Evolutionary conservation across 2,329 filamentous ascomycete species (phyloP).

Genomic region (Aurifilum marmelostoma): DNA sequence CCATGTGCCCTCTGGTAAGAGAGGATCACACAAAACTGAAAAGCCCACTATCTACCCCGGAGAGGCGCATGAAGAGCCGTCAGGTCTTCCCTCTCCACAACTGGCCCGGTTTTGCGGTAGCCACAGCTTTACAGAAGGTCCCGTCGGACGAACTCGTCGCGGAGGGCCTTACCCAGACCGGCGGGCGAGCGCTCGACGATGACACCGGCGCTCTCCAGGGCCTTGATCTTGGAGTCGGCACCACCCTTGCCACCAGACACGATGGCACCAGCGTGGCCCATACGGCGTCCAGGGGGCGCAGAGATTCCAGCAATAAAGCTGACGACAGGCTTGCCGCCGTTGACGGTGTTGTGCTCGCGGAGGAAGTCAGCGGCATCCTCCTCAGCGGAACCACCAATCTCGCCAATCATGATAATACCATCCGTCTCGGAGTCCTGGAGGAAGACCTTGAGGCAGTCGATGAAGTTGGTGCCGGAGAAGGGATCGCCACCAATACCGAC

Average conservation of each 20-base stretch:
- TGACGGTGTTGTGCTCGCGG: conserved; percentile 84
- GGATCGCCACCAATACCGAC: conserved; percentile 98
- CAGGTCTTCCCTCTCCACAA: not conserved
- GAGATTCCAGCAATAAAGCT: conserved; percentile 99
- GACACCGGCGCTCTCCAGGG: conserved; percentile 90
- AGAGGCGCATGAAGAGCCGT: conserved; percentile 4
- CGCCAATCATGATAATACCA: conserved; percentile 99
- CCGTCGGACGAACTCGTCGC: conserved; percentile 93
- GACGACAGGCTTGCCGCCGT: conserved; percentile 88
- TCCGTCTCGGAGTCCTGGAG: conserved; percentile 94
- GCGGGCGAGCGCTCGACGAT: conserved; percentile 96
- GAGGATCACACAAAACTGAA: conserved; percentile 1
- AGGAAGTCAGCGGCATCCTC: conserved; percentile 98
- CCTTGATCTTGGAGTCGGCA: conserved; percentile 96
- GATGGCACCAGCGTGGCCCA: conserved; percentile 98
- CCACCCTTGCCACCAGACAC: conserved; percentile 97
- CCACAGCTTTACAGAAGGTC: conserved; percentile 81
- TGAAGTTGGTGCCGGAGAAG: conserved; percentile 99
- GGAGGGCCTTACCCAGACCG: conserved; percentile 87
- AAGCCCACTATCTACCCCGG: conserved; percentile 12
- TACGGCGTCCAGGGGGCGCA: conserved; percentile 91
- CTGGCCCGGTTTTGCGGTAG: not conserved
- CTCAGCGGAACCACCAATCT: conserved; percentile 96
- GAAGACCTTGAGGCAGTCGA: conserved; percentile 98
- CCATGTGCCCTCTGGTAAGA: conserved; percentile 1